A percentile compares a stretch with the other conserved stretches of the same genome.
These are phyloP conservation scores for Phytophthora meadii DNA, from an alignment of 352 stramenopile species.

Conservation along the genomic window DNA sequence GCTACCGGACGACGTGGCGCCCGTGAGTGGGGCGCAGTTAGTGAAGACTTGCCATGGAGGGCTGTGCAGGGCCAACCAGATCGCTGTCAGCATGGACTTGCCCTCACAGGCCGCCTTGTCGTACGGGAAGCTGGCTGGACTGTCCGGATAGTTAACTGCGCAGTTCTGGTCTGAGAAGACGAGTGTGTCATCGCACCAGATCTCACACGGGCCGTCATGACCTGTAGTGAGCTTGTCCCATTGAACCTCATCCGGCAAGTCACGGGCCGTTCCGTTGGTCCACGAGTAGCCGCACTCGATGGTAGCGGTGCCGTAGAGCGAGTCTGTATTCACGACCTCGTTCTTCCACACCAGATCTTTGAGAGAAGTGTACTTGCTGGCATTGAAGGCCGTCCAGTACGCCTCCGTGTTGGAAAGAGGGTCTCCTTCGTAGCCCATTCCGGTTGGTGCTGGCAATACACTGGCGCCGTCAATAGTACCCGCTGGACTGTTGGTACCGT, in stretches of 20 bases:
- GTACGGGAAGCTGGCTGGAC: conserved; percentile 44
- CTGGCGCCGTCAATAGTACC: conserved; percentile 36
- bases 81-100: conserved; percentile 38
- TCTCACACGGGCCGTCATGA: conserved; percentile 55
- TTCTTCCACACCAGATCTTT: conserved; percentile 48
- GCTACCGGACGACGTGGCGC: conserved; percentile 21
- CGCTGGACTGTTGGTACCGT: conserved; percentile 32
- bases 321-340: conserved; percentile 42
- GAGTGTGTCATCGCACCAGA: conserved; percentile 56
- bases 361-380: conserved; percentile 54
- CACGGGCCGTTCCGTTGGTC: conserved; percentile 36
- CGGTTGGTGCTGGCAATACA: conserved; percentile 30
- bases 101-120: conserved; percentile 48
- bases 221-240: conserved; percentile 48
- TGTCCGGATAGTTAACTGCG: conserved; percentile 39
- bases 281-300: conserved; percentile 52
- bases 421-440: conserved; percentile 38
- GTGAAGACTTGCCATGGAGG: conserved; percentile 58
- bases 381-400: conserved; percentile 46
- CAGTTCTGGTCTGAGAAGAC: conserved; percentile 55
- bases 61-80: conserved; percentile 54
- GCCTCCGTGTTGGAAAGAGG: conserved; percentile 40
- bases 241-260: conserved; percentile 44
- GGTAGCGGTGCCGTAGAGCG: conserved; percentile 36
- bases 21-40: conserved; percentile 50